Evolutionary conservation across 179 eudicot species (phyloP), one percentile per base, ranked within the genome.

Genomic region (Camellia oleifera): DNA sequence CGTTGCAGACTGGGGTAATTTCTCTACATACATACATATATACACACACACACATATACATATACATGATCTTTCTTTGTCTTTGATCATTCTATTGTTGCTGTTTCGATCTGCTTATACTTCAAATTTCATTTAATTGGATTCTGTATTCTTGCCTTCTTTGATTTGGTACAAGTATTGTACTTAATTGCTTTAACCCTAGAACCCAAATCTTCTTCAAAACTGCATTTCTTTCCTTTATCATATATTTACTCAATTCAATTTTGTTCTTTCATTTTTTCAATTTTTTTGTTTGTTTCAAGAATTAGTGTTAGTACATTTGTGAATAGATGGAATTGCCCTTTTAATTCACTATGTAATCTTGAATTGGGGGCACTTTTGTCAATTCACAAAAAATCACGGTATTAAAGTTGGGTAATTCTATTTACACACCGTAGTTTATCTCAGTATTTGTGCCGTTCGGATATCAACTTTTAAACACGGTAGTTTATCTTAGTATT

Each of bases 1-100:
- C 98, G 89, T 86, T 94, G 96, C 98, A 93, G 77, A 91, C 90
- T 26, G 94, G 98, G 20, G 88, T 93, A n/a, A 75, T 66, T 70
- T 45, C 73, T 61, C 9, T 81, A 17, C 26, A 13, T 26, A 26
- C 26, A 26, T 26, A 26, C 26, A 26, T 26, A 26, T 26, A 26
- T 26, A 26, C 1, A 26, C 26, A 26, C 26, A 26, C 20, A 23
- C 5, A 2, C 3, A 17, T 52, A 23, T 11, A 5, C 9, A 53
- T 67, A 66, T 50, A 50, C 2, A 17, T 64, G 48, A 42, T 56
- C n/a, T 4, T 42, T 8, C 15, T 72, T 58, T 26, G 6, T 60
- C 53, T 71, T 71, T 64, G 18, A 72, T 68, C 74, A 14, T 44
- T 0, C 62, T 68, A 42, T 0, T 26, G 1, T 76, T 12, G 54